Conservation (phyloP, 164 flowering plant species). For the Macadamia tetraphylla region DNA sequence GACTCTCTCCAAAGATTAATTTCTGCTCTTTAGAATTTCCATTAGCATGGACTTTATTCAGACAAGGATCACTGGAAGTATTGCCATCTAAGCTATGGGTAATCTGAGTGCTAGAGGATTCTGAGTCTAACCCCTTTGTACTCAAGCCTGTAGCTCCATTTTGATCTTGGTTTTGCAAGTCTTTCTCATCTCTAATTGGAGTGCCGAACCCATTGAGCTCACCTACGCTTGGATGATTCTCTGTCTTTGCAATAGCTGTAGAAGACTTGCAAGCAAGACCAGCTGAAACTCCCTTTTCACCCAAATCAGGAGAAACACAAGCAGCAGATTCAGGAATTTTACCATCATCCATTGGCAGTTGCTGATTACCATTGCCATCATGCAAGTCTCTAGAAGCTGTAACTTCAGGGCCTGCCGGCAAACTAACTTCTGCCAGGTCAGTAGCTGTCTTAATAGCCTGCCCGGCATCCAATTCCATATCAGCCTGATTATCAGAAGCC, state of each 20-base stretch:
- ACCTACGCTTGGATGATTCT: conserved; percentile 23
- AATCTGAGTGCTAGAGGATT: conserved; percentile 46
- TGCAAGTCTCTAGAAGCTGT: conserved; percentile 18
- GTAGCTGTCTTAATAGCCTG: conserved; percentile 21
- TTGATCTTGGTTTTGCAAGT: conserved; percentile 27
- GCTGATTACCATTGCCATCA: conserved; percentile 26
- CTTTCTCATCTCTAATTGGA: conserved; percentile 24
- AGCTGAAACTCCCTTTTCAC: conserved; percentile 23
- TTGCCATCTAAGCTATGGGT: conserved; percentile 36
- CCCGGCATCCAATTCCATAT: conserved; percentile 35
- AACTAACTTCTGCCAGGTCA: conserved; percentile 18
- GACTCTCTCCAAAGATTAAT: conserved; percentile 21
- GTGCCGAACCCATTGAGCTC: conserved; percentile 33
- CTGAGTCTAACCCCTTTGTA: conserved; percentile 51
- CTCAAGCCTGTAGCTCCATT: conserved; percentile 21
- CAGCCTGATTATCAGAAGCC: conserved; percentile 31
- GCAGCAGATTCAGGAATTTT: conserved; percentile 14
- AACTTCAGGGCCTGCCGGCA: conserved; percentile 23
- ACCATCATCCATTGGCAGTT: conserved; percentile 19
- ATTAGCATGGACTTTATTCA: conserved; percentile 26
- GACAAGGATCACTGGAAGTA: conserved; percentile 35
- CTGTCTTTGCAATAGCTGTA: conserved; percentile 24
- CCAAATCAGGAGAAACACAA: conserved; percentile 19
- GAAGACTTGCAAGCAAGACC: conserved; percentile 27
- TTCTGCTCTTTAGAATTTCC: conserved; percentile 30